Conservation (phyloP, 169 alveolate genomes). For the Eimeria maxima region DNA sequence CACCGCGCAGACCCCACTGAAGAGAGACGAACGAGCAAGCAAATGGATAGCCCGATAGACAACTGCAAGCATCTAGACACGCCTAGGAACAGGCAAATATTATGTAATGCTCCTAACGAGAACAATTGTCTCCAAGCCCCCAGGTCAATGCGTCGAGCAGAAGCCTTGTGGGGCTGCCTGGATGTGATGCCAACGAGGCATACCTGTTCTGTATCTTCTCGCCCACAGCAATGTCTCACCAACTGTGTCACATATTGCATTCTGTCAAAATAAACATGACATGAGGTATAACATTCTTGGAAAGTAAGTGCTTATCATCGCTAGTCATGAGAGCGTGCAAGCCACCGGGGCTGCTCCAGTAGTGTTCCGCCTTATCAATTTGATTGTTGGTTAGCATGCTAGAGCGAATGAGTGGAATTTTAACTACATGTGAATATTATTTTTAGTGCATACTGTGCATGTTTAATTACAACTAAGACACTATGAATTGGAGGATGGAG, state of each 20-base stretch:
- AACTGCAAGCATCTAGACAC: not conserved
- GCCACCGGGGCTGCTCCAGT: not conserved
- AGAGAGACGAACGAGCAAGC: not conserved
- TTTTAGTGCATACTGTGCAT: too few species aligned
- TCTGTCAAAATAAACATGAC: not conserved
- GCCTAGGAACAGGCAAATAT: not conserved
- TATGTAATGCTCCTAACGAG: not conserved
- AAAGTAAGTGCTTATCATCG: not conserved
- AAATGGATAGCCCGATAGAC: not conserved
- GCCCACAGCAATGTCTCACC: not conserved
- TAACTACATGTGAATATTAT: too few species aligned
- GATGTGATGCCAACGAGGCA: not conserved
- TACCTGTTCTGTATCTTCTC: not conserved
- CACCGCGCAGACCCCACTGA: not conserved
- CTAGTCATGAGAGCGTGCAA: not conserved
- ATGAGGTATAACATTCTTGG: not conserved
- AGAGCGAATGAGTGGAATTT: not conserved
- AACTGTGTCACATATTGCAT: not conserved
- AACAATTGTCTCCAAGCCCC: not conserved
- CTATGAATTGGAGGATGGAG: not conserved
- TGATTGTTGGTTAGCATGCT: not conserved
- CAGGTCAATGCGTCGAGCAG: not conserved
- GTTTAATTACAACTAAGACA: too few species aligned
- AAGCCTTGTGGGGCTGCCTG: conserved; percentile 51
- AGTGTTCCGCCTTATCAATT: not conserved